Evolutionary conservation across 23 red algal genomes (phyloP), one percentile per base, ranked within the genome.

Genomic region (Gracilaria gracilis): DNA sequence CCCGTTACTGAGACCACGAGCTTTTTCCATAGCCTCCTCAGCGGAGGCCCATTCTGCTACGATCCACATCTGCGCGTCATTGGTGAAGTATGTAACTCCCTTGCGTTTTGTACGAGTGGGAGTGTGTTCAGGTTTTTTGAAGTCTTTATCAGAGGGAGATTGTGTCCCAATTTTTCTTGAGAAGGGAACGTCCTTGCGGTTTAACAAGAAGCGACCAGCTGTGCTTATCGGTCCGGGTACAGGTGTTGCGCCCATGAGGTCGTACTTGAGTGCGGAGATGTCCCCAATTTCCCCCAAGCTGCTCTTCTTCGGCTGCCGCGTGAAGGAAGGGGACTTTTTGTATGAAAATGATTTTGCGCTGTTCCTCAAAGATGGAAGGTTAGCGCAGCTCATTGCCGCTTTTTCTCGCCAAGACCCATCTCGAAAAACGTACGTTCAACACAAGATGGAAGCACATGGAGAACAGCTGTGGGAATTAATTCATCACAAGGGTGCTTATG

Each of bases 1-100:
- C 29, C 96, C 96, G 20, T 79, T 80, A 4, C 34, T 98, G 2
- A 78, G 90, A 27, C 72, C 96, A 35, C 92, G 96, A 57, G 87
- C 96, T 14, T 98, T 94, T 72, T 98, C 96, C 2, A 83, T 98
- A 21, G 96, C 96, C n/a, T 98, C 96, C 4, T 89, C 96, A 11
- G 51, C 62, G 0, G 33, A 87, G 27, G 88, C 87, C 24, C 95
- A 97, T 79, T 46, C 73, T 7, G 91, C 61, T 31, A 1, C 2
- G 36, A 58, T 98, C 33, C 84, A 91, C 37, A 77, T 98, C 28
- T 94, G 91, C 36, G 96, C 79, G 12, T 80, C 96, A 0, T 42
- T 98, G 23, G 96, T 98, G 11, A 55, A 77, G 61, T 98, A 98
- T 58, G 35, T 40, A 39, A 88, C 86, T 13, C 87, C 94, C 0